Percentiles rank a stretch among this genome's conserved stretches.
These are phyloP conservation scores for Coemansia sp. DNA, from an alignment of 192 early-diverging fungal species.

Conservation along the genomic window DNA sequence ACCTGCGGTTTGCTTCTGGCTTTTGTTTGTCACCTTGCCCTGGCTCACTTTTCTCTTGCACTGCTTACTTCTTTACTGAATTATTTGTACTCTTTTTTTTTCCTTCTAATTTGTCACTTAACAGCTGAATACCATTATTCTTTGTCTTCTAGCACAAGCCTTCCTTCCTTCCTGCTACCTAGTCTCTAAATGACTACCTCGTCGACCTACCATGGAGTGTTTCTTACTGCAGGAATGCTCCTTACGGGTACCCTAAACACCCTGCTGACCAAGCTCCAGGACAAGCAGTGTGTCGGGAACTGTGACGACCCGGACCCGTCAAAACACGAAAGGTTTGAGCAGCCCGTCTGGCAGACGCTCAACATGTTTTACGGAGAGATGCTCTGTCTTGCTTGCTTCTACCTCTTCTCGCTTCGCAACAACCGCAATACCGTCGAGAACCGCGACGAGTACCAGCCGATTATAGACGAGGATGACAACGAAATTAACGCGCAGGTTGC, in stretches of 20 bases:
- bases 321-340: conserved; percentile 80
- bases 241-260: conserved; percentile 76
- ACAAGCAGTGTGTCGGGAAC: conserved; percentile 87
- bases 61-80: not conserved
- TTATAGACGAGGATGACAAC: conserved; percentile 18
- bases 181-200: conserved; percentile 25
- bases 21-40: not conserved
- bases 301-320: conserved; percentile 73
- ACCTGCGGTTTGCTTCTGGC: too few relatives aligned
- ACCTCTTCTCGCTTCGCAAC: conserved; percentile 41
- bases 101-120: too few relatives aligned
- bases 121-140: not conserved
- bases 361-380: conserved; percentile 97
- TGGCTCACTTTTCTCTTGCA: not conserved
- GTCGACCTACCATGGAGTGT: conserved; percentile 27
- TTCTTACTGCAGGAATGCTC: conserved; percentile 72
- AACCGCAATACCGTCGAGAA: conserved; percentile 8
- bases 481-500: conserved; percentile 6
- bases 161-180: not conserved
- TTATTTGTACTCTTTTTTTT: conserved; percentile 1
- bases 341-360: conserved; percentile 97
- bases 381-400: conserved; percentile 71
- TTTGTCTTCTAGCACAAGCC: conserved; percentile 1
- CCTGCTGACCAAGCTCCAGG: conserved; percentile 84
- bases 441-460: conserved; percentile 34